phyloP scores from a whole-genome alignment of 2,329 filamentous ascomycete genomes.

The Venturia aucupariae region DNA sequence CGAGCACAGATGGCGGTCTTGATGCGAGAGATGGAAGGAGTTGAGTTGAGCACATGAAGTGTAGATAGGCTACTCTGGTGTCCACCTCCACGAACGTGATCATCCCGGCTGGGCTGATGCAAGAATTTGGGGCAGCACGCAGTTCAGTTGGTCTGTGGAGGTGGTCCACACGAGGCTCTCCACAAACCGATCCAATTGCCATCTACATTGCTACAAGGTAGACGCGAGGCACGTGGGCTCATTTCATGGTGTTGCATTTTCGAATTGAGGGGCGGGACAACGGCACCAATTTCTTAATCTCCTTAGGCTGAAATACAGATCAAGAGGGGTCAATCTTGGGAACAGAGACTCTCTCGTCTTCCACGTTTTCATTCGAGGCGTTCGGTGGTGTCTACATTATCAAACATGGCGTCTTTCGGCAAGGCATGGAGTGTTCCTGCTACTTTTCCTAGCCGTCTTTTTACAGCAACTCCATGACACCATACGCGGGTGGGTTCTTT shows the following conservation, averaged over 20 bases:
- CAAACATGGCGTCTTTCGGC: background rate
- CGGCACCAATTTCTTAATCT: background rate
- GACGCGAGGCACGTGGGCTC: background rate
- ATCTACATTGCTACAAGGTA: background rate
- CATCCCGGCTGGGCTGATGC: background rate
- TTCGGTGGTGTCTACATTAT: background rate
- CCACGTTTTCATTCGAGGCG: background rate
- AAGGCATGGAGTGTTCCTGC: background rate
- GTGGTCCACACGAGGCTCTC: background rate
- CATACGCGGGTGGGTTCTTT: background rate
- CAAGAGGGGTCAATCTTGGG: background rate
- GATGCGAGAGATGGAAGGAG: conserved; percentile 74
- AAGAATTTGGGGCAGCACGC: background rate
- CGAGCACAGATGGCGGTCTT: conserved; percentile 83
- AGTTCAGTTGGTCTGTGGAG: background rate
- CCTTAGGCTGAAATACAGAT: background rate
- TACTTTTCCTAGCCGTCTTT: background rate
- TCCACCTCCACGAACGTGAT: background rate
- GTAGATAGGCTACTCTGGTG: background rate
- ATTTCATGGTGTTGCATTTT: background rate
- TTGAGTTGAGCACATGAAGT: conserved; percentile 32
- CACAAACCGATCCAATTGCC: background rate
- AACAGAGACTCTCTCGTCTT: background rate
- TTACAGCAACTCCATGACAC: background rate
- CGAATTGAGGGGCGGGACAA: background rate